Evolutionary conservation across 192 early-diverging fungal species (phyloP).

Genomic region (Gonapodya prolifera): DNA sequence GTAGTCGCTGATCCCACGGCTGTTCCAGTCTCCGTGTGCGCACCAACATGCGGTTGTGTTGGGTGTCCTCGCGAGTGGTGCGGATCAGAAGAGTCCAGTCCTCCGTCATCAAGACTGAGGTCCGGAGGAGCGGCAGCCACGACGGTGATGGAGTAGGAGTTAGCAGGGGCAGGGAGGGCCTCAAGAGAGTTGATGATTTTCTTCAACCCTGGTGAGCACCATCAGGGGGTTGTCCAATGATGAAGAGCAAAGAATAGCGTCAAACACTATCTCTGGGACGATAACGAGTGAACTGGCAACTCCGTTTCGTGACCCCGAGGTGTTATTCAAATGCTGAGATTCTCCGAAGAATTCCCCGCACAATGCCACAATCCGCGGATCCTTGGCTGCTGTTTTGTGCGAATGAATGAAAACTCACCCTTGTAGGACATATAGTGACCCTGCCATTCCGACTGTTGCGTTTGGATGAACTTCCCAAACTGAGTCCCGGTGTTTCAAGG

Average conservation of each 20-base stretch:
- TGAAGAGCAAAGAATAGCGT: too few relatives aligned
- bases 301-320: too few relatives aligned
- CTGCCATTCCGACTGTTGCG: slow-evolving; percentile 85
- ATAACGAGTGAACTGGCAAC: too few relatives aligned
- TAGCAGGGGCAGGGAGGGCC: slow-evolving; percentile 28
- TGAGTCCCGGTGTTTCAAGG: slow-evolving; percentile 29
- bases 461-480: slow-evolving; percentile 98
- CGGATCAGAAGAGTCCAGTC: slow-evolving; percentile 19
- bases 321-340: too few relatives aligned
- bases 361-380: too few relatives aligned
- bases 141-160: not conserved
- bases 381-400: too few relatives aligned
- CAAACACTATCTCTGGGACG: too few relatives aligned
- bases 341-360: too few relatives aligned
- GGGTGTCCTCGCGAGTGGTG: slow-evolving; percentile 27
- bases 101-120: too few relatives aligned
- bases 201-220: slow-evolving; percentile 45
- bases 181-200: slow-evolving; percentile 79
- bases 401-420: slow-evolving; percentile 24
- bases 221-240: too few relatives aligned
- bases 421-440: slow-evolving; percentile 96
- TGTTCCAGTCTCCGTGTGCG: slow-evolving; percentile 1
- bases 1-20: slow-evolving; percentile 15
- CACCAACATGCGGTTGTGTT: not conserved
- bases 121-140: not conserved